Base-by-base conservation (phyloP, 2,329 filamentous ascomycete species). In the Hypomyces rosellus region DNA sequence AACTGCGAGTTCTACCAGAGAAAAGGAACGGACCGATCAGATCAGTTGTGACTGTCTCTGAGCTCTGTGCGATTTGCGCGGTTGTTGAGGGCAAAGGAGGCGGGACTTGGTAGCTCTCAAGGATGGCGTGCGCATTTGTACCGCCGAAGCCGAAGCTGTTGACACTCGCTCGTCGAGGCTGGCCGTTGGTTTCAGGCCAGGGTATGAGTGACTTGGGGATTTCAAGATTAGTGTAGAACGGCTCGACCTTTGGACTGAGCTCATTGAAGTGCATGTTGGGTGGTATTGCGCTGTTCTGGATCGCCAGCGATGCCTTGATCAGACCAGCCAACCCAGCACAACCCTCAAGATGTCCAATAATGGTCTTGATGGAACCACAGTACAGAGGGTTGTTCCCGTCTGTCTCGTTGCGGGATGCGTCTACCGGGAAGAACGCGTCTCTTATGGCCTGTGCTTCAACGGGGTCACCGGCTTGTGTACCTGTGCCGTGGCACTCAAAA, bases 101-200 rank as follows among this genome's bases (percentile, higher is more conserved):
- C 25, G 25, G 25, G 25, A 3, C 6, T 11, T 30, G 6, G 39
- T 55, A 55, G 4, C 36, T 16, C 51, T 67, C 67, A 9, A 73
- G 53, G 11, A 76, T 69, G 1, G 64, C 64, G 50, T 75, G 73
- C 3, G 66, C 70, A 53, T 75, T 75, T 14, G 72, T 68, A 34
- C 66, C 71, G 18, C 69, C 72, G 44, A 48, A 48, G 25, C 73
- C 73, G 43, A 74, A 74, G n/a, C 61, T 60, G 52, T 66, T 66
- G 33, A 66, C 55, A 38, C 59, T 61, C 2, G 53, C 60, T 2
- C 62, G 54, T 2, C 49, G 44, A 2, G 44, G 45, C 1, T 46
- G 37, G 8, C 50, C 55, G 2, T 22, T 9, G 1, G 50, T 15
- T 13, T 49, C 47, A 2, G 61, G 61, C 61, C 61, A 64, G 5